Base-by-base conservation (phyloP, 805 yeast genomes). In the Torulaspora maleeae region DNA sequence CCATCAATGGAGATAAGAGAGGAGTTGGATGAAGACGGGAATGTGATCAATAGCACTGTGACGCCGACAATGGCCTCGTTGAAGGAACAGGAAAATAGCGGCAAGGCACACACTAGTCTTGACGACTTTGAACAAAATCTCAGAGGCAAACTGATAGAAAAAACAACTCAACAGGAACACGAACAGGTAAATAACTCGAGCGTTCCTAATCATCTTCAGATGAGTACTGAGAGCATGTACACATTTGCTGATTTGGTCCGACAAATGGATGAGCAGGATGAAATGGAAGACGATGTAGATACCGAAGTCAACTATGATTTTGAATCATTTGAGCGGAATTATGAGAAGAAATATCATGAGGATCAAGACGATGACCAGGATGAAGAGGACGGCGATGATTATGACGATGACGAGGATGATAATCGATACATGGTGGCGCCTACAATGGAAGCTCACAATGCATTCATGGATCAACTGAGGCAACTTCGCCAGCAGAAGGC, bases 1-100 rank as follows among this genome's bases (percentile, higher is more conserved):
- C 89, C 87, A 1, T 69, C 86, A 19, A 79, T 88, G 80, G 96
- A 89, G 46, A 90, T 90, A 17, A 73, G 81, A 43, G 97, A 89
- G 59, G 85, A 81, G 43, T 63, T 90, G 30, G 96, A 89, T 63
- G 96, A 86, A 0, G 81, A 85, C n/a, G 96, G 80, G 0, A 79
- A 85, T 48, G 73, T 89, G 1, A 59, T 84, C 1, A 62, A 50
- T 11, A 59, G 78, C n/a, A 53, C 68, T 3, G 68, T 79, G 2
- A 67, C 67, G 25, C 77, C 77, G 0, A 67, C 71, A 19, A 55
- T 59, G 29, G 55, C 32, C 17, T 30, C 47, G 53, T 19, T 55
- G 55, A 44, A 50, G 48, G 24, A 47, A 47, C 40, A 17, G 43
- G 49, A 13, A 16, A 36, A 39, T 13, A n/a, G 22, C 35, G n/a